These are phyloP conservation scores for Passiflora organensis DNA, from an alignment of 345 rosid species.

Conservation along the genomic window DNA sequence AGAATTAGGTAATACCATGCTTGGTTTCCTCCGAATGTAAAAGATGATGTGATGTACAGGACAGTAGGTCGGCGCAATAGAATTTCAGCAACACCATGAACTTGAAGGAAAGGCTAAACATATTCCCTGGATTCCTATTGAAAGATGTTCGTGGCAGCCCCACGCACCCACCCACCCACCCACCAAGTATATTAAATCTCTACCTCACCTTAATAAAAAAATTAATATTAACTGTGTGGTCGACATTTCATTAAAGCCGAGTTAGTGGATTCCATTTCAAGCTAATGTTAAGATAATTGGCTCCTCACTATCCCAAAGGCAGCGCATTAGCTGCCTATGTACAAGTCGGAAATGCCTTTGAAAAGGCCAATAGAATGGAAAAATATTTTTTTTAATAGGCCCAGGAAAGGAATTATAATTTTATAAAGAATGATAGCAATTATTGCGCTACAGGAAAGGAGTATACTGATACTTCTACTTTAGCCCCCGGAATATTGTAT, in stretches of 20 bases:
- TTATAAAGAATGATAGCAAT: conserved; percentile 17
- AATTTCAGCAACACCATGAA: conserved; percentile 18
- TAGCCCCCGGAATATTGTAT: conserved; percentile 21
- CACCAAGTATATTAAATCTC: background rate
- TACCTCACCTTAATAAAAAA: conserved; percentile 2
- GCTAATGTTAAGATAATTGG: conserved; percentile 18
- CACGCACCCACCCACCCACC: background rate
- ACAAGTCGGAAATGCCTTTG: conserved; percentile 20
- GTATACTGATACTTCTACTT: conserved; percentile 25
- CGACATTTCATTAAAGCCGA: conserved; percentile 38
- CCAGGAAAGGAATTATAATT: conserved; percentile 5
- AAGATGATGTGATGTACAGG: conserved; percentile 27
- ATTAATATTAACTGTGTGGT: conserved; percentile 32
- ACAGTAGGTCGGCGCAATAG: conserved; percentile 9
- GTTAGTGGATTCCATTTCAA: conserved; percentile 39
- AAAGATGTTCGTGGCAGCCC: conserved; percentile 20
- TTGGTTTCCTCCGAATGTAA: background rate
- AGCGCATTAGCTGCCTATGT: conserved; percentile 5
- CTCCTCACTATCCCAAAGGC: conserved; percentile 16
- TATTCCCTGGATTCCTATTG: conserved; percentile 19
- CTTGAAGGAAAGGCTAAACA: conserved; percentile 16
- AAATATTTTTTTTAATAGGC: conserved; percentile 14
- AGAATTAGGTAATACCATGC: conserved; percentile 14
- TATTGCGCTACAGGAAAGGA: conserved; percentile 26
- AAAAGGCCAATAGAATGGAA: conserved; percentile 21